A percentile compares a stretch with the other conserved stretches of the same genome.
phyloP scores from a whole-genome alignment of 306 rosid genomes.

The Lotus japonicus region DNA sequence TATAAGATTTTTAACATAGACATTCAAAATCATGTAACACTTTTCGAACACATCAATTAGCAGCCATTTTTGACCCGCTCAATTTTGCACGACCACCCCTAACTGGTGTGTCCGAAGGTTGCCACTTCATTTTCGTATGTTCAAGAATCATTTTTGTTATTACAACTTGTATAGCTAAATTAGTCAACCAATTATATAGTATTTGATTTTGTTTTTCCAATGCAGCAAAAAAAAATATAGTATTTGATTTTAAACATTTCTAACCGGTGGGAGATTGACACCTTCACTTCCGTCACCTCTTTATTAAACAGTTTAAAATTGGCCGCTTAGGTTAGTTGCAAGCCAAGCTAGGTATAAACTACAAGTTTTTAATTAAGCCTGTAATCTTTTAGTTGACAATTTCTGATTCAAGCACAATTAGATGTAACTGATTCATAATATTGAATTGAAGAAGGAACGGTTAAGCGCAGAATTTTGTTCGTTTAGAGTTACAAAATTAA shows the following conservation, averaged over 20 bases:
- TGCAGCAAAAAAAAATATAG: too few relatives aligned
- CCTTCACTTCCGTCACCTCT: neutral
- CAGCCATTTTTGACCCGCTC: too few relatives aligned
- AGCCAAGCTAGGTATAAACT: neutral
- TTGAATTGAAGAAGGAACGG: neutral
- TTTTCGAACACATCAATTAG: too few relatives aligned
- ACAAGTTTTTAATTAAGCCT: neutral
- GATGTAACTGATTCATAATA: slow-evolving; percentile 4
- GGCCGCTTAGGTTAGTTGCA: neutral
- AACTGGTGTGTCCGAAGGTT: too few relatives aligned
- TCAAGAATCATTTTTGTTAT: too few relatives aligned
- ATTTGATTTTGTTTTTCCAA: too few relatives aligned
- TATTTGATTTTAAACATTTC: too few relatives aligned
- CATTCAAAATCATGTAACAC: too few relatives aligned
- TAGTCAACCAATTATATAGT: too few relatives aligned
- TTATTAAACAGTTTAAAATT: neutral
- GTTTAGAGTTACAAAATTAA: neutral
- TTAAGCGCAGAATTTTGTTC: neutral
- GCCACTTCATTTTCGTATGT: too few relatives aligned
- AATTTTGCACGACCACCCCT: too few relatives aligned
- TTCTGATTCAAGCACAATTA: slow-evolving; percentile 6
- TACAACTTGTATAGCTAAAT: neutral
- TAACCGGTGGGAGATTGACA: neutral
- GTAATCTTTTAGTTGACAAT: neutral
- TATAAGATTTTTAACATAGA: too few relatives aligned